Percentiles rank a stretch among this genome's conserved stretches.
phyloP scores from a whole-genome alignment of 345 rosid species.

The Melaleuca alternifolia region DNA sequence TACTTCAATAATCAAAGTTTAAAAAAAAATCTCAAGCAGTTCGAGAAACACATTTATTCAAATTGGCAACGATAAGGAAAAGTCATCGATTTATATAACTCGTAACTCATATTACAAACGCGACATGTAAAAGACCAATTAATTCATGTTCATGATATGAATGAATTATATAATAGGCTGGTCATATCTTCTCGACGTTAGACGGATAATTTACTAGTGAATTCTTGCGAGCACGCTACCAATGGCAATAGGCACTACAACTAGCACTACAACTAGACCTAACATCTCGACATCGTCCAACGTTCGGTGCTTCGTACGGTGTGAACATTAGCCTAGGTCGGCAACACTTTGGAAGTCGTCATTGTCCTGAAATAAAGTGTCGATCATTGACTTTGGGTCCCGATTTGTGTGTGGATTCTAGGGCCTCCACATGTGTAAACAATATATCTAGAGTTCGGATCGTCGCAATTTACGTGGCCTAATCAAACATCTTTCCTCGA shows the following conservation, averaged over 20 bases:
- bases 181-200: neutral
- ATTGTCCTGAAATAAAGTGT: neutral
- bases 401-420: neutral
- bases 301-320: neutral
- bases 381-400: neutral
- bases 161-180: neutral
- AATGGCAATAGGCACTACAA: no score
- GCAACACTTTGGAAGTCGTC: neutral
- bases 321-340: neutral
- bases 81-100: neutral
- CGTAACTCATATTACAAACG: neutral
- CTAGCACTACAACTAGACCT: no score
- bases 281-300: no score
- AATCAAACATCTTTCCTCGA: neutral
- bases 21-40: neutral
- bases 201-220: accelerated
- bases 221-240: accelerated
- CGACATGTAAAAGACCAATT: no score
- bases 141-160: neutral
- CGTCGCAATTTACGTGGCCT: neutral
- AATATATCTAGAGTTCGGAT: neutral
- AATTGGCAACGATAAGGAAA: neutral
- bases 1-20: neutral
- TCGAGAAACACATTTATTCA: neutral
- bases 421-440: neutral